Percentiles rank a stretch among this genome's conserved stretches.
Evolutionary conservation across 2,329 filamentous ascomycete genomes (phyloP).

Genomic region (Neurospora sp.): DNA sequence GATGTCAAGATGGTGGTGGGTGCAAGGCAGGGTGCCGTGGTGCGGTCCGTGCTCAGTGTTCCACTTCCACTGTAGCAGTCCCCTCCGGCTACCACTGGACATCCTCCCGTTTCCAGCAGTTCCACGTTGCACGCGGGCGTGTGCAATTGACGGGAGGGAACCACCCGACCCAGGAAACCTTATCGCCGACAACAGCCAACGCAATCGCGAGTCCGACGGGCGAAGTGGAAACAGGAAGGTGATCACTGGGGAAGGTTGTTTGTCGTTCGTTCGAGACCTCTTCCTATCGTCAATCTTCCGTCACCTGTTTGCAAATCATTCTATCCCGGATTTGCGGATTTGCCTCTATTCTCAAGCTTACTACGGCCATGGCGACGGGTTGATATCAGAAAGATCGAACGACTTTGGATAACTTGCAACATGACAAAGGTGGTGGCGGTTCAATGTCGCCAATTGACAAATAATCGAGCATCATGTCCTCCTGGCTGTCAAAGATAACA

Average conservation of each 20-base stretch:
- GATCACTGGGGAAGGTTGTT: neutral
- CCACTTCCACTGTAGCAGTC: neutral
- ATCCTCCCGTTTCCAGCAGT: neutral
- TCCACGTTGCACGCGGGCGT: neutral
- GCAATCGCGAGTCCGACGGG: neutral
- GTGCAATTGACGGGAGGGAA: neutral
- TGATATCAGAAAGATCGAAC: neutral
- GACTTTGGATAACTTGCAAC: neutral
- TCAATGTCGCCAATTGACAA: neutral
- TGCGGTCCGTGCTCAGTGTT: neutral
- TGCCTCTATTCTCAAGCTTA: too few species aligned
- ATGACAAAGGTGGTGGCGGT: neutral
- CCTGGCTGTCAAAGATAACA: neutral
- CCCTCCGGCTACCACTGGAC: neutral
- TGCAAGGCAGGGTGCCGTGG: neutral
- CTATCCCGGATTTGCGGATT: neutral
- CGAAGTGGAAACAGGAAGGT: neutral
- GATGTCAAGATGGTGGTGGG: neutral
- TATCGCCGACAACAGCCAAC: neutral
- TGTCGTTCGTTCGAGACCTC: too few species aligned
- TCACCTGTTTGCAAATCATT: neutral
- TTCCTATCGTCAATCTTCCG: neutral
- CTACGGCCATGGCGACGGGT: neutral
- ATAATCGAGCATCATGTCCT: neutral
- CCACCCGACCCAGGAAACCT: neutral